Percentiles rank a stretch among this genome's conserved stretches.
Conservation (phyloP, 176 grass and related monocot species). For the Secale cereale region DNA sequence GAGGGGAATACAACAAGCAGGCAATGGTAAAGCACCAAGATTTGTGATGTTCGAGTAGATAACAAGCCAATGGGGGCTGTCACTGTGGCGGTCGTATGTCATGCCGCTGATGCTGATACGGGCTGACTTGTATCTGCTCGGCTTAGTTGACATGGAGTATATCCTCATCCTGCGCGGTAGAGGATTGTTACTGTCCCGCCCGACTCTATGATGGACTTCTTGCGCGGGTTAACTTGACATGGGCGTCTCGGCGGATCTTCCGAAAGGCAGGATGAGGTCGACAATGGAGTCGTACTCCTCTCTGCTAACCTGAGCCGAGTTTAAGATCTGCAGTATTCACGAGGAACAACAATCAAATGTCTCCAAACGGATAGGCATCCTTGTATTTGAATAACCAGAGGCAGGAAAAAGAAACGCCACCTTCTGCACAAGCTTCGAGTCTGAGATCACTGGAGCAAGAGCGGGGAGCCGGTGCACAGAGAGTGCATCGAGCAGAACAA, state of each 20-base stretch:
- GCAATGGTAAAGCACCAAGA: background rate
- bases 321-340: slow-evolving; percentile 36
- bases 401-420: slow-evolving; percentile 13
- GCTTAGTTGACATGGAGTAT: background rate
- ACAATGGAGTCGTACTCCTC: slow-evolving; percentile 63
- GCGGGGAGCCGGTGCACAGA: slow-evolving; percentile 55
- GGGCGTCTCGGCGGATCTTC: slow-evolving; percentile 24
- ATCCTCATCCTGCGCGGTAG: background rate
- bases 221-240: background rate
- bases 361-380: background rate
- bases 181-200: background rate
- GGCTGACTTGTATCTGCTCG: background rate
- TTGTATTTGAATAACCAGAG: background rate
- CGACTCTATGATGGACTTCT: background rate
- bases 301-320: slow-evolving; percentile 54
- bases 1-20: background rate
- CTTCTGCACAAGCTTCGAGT: slow-evolving; percentile 46
- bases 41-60: background rate
- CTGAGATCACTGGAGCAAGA: slow-evolving; percentile 43
- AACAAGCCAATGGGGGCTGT: background rate
- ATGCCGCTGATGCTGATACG: background rate
- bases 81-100: background rate
- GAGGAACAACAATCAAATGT: background rate
- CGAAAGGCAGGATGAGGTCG: slow-evolving; percentile 53
- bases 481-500: slow-evolving; percentile 68